phyloP scores from a whole-genome alignment of 495 filamentous ascomycete genomes.

The Podospora australis region DNA sequence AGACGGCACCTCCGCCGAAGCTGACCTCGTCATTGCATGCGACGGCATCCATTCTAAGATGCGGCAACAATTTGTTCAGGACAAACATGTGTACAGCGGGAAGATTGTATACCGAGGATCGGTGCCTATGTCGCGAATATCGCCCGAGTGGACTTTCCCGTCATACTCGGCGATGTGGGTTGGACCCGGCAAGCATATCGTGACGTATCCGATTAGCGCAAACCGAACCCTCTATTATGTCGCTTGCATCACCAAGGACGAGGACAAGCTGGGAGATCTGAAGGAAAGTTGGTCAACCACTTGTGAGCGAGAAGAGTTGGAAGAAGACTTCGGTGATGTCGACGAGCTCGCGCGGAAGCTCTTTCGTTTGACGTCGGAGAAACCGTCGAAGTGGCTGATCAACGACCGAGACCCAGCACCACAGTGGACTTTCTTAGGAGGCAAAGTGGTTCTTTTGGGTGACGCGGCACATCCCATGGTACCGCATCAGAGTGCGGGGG shows the following conservation, averaged over 20 bases:
- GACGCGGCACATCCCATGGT: slow-evolving; percentile 35
- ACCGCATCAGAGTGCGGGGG: slow-evolving; percentile 23
- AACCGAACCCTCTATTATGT: slow-evolving; percentile 43
- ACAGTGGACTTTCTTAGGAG: slow-evolving; percentile 28
- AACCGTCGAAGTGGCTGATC: slow-evolving; percentile 34
- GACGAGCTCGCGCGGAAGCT: slow-evolving; percentile 23
- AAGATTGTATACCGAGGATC: slow-evolving; percentile 44
- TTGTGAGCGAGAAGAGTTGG: slow-evolving; percentile 26
- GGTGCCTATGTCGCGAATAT: slow-evolving; percentile 39
- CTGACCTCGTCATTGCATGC: slow-evolving; percentile 45
- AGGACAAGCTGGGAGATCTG: slow-evolving; percentile 16
- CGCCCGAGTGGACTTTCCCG: slow-evolving; percentile 21
- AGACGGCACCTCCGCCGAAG: slow-evolving; percentile 20
- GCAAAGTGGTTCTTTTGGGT: slow-evolving; percentile 31
- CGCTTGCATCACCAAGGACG: slow-evolving; percentile 35
- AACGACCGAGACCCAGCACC: slow-evolving; percentile 35
- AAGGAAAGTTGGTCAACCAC: slow-evolving; percentile 32
- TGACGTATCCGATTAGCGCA: slow-evolving; percentile 38
- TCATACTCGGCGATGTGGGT: slow-evolving; percentile 28
- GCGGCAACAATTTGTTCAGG: slow-evolving; percentile 27
- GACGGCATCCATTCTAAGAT: slow-evolving; percentile 50
- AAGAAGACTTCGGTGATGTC: slow-evolving; percentile 29
- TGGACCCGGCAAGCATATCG: slow-evolving; percentile 38
- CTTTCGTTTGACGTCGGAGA: slow-evolving; percentile 22
- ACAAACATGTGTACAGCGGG: slow-evolving; percentile 38